phyloP scores from a whole-genome alignment of 78 protist species.

The Chrysochromulina tobinii region DNA sequence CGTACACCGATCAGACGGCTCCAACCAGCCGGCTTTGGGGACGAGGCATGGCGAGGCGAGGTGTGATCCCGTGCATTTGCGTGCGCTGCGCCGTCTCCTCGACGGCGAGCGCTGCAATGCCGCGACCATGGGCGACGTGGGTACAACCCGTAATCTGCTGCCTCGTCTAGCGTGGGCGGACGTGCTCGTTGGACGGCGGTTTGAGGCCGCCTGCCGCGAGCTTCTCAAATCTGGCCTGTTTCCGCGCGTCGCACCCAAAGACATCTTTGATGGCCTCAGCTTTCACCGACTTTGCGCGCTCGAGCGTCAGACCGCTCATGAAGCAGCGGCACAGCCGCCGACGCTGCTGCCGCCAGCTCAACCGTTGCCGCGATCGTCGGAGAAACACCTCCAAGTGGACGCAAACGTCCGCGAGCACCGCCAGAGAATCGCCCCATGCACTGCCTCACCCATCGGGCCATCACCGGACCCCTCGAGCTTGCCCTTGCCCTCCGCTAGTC shows the following conservation, averaged over 20 bases:
- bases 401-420: not conserved
- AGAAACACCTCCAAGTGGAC: not conserved
- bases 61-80: not conserved
- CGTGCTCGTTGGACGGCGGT: not conserved
- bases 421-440: not conserved
- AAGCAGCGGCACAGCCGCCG: not conserved
- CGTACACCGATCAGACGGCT: not conserved
- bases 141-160: not conserved
- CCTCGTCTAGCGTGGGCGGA: not conserved
- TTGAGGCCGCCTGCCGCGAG: not conserved
- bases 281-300: not conserved
- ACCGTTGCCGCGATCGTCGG: not conserved
- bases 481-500: too few species aligned
- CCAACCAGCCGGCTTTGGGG: too few species aligned
- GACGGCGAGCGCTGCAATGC: not conserved
- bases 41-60: not conserved
- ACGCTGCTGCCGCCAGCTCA: not conserved
- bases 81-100: not conserved
- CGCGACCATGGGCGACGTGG: not conserved
- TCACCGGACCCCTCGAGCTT: too few species aligned
- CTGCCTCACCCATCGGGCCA: not conserved
- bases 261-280: not conserved
- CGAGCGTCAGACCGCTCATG: not conserved
- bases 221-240: not conserved
- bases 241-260: not conserved